phyloP scores from a whole-genome alignment of 2,329 filamentous ascomycete genomes.

The Pseudogymnoascus sp. region DNA sequence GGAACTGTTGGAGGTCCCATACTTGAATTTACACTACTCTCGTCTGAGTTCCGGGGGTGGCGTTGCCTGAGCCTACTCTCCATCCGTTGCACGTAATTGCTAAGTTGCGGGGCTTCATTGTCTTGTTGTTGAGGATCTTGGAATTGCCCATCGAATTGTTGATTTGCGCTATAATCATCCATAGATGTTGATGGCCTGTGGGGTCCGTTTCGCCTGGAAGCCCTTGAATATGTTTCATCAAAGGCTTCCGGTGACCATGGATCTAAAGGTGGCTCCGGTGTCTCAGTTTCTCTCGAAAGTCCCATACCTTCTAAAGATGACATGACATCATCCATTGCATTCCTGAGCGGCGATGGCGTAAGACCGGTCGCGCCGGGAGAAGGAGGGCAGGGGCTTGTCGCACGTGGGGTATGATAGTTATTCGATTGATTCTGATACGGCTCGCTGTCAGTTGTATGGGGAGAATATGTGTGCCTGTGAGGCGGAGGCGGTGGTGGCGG shows the following conservation, averaged over 20 bases:
- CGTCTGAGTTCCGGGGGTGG: slow-evolving; percentile 20
- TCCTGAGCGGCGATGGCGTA: slow-evolving; percentile 85
- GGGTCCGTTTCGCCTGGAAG: slow-evolving; percentile 26
- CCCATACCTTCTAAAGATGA: slow-evolving; percentile 86
- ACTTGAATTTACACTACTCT: slow-evolving; percentile 4
- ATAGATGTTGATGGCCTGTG: slow-evolving; percentile 64
- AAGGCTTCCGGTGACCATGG: slow-evolving; percentile 92
- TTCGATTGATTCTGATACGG: slow-evolving; percentile 34
- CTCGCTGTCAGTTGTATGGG: slow-evolving; percentile 23
- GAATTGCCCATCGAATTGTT: slow-evolving; percentile 28
- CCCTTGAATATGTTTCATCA: slow-evolving; percentile 36
- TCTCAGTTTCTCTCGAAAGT: slow-evolving; percentile 46
- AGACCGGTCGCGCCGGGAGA: slow-evolving; percentile 59
- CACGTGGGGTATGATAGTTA: slow-evolving; percentile 47
- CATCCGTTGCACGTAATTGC: slow-evolving; percentile 87
- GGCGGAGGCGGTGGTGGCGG: slow-evolving; percentile 79
- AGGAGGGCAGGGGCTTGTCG: slow-evolving; percentile 56
- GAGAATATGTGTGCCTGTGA: slow-evolving; percentile 55
- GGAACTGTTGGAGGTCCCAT: slow-evolving; percentile 23
- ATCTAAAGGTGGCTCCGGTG: slow-evolving; percentile 51
- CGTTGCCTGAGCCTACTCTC: slow-evolving; percentile 56
- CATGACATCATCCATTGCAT: slow-evolving; percentile 98
- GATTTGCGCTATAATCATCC: slow-evolving; percentile 51
- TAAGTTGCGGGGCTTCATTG: slow-evolving; percentile 62
- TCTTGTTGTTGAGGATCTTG: slow-evolving; percentile 43